Base-by-base conservation (phyloP, 1,139 yeast genomes). In the Yamadazyma taylorii region DNA sequence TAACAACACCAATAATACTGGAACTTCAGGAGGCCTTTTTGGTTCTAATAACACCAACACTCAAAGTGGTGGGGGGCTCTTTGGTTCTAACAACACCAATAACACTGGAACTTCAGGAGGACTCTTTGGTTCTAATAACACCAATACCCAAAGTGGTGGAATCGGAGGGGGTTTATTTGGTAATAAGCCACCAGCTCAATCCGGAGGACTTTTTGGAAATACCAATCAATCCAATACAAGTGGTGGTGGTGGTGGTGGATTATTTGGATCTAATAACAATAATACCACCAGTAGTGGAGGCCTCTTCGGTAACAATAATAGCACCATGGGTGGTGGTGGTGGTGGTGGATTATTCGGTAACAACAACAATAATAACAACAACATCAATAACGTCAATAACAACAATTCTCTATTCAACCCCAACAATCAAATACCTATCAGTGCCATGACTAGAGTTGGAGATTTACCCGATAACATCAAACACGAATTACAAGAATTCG, bases 371-470 rank as follows among this genome's bases (percentile, higher is more conserved):
- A 40, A 28, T 12, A 16, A 5, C 22, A 28, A 28, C 16, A 28
- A 28, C 22, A 16, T 11, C 15, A 37, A 32, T 19, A 38, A 38
- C 12, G 22, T 15, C 7, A 30, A 31, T 17, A 26, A 30, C 17
- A 56, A 29, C 69, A 61, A 40, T 69, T 59, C 40, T 51, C 36
- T 54, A 4, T 40, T 41, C 31, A 43, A 34, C 22, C 41, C 42
- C 6, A 43, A 41, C 24, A 29, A 29, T 21, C 51, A 48, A 38
- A 27, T 44, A 13, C 83, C 78, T 32, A 72, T 89, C 37, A 85
- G 92, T 3, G 85, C 96, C 5, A 79, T 90, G 75, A 87, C 97
- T 0, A 74, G 95, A 37, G 92, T 90, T 3, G 81, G 85, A 10
- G 97, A 90, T 48, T 71, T 92, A 33, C 95, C 97, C 0, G 78